Evolutionary conservation across 768 basidiomycete species (phyloP).

Genomic region (Kwoniella botswanensis): DNA sequence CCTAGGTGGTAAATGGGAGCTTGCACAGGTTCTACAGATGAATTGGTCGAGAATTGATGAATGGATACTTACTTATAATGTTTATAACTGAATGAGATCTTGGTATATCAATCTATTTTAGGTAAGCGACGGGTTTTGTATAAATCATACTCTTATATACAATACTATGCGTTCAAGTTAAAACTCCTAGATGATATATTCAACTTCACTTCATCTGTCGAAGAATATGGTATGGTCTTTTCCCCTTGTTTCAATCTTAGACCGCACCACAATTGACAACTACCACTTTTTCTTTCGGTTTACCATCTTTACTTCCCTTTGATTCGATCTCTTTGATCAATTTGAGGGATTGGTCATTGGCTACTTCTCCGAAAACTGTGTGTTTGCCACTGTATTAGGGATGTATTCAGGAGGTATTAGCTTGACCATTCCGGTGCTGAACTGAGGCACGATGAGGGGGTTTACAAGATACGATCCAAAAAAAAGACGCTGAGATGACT

Average conservation of each 20-base stretch:
- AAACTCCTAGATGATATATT: not conserved
- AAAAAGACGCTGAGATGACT: conserved; percentile 18
- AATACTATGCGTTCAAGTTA: conserved; percentile 1
- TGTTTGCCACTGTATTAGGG: conserved; percentile 59
- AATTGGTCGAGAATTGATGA: not conserved
- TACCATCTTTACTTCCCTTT: conserved; percentile 40
- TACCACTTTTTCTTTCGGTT: conserved; percentile 35
- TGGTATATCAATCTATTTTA: not conserved
- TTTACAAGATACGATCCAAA: not conserved
- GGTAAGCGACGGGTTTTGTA: too few species aligned
- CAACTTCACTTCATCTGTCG: not conserved
- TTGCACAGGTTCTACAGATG: not conserved
- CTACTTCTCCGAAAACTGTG: conserved; percentile 73
- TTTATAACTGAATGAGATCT: not conserved
- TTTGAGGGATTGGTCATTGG: conserved; percentile 65
- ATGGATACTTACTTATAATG: not conserved
- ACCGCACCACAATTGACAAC: conserved; percentile 34
- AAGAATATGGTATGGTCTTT: too few species aligned
- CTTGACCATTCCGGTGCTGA: too few species aligned
- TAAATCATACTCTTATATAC: not conserved
- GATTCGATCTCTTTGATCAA: conserved; percentile 69
- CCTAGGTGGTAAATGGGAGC: conserved; percentile 22
- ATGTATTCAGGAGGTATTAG: not conserved
- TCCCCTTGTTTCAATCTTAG: not conserved
- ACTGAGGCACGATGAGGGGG: too few species aligned